phyloP scores from a whole-genome alignment of 2,329 filamentous ascomycete genomes.

The Botrytis hyacinthi region DNA sequence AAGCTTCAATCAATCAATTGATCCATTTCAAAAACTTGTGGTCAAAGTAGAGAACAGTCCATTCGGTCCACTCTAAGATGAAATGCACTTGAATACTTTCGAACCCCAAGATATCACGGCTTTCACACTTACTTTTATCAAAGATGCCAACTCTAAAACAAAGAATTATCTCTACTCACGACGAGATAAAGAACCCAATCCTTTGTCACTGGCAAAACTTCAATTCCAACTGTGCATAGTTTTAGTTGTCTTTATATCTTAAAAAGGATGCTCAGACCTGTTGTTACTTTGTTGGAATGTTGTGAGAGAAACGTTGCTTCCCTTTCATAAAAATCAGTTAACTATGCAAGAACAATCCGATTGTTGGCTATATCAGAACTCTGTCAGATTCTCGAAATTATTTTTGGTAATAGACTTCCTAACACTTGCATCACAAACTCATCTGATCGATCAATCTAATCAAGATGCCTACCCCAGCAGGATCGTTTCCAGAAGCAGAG shows the following conservation, averaged over 20 bases:
- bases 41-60: neutral
- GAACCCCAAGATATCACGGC: neutral
- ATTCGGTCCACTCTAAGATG: neutral
- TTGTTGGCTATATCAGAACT: neutral
- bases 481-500: neutral
- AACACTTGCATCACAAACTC: neutral
- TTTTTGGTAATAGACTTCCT: no score
- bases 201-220: neutral
- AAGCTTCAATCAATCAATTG: neutral
- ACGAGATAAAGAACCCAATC: neutral
- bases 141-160: neutral
- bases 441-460: neutral
- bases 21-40: neutral
- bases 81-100: neutral
- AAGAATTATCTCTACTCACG: neutral
- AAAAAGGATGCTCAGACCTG: neutral
- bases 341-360: neutral
- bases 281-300: neutral
- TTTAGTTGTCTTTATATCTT: neutral
- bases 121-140: neutral
- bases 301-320: neutral
- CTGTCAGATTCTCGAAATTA: accelerated
- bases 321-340: neutral
- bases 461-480: neutral
- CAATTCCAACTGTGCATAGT: neutral